Evolutionary conservation across 148 eudicot genomes (phyloP).

Genomic region (Rhododendron molle): DNA sequence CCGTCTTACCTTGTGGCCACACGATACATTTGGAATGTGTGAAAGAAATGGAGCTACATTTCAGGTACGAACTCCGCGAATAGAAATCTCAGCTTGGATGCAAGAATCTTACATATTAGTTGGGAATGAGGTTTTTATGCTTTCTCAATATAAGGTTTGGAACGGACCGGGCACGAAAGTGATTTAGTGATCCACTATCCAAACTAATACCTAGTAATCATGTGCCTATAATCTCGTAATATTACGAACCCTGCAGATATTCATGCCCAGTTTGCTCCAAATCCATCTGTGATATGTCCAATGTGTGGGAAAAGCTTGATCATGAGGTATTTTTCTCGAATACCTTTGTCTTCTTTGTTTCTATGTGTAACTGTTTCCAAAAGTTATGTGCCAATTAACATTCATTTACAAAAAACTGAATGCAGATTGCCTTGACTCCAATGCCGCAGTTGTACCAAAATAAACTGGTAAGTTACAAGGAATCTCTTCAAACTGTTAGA

Average conservation of each 20-base stretch:
- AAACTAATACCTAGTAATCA: not conserved
- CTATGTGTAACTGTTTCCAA: not conserved
- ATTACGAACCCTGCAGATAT: conserved; percentile 24
- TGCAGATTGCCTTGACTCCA: conserved; percentile 51
- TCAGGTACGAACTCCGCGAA: conserved; percentile 14
- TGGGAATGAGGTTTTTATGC: not conserved
- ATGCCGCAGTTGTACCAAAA: conserved; percentile 54
- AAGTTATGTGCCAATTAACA: not conserved
- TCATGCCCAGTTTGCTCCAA: conserved; percentile 49
- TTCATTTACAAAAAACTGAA: not conserved
- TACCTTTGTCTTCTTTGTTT: not conserved
- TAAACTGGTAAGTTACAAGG: conserved; percentile 40
- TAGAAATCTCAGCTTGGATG: not conserved
- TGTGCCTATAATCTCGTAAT: not conserved
- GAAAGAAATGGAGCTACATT: conserved; percentile 41
- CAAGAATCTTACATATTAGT: not conserved
- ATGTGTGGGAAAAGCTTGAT: conserved; percentile 40
- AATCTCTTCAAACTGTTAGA: not conserved
- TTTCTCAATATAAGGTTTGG: not conserved
- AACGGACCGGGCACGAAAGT: not conserved
- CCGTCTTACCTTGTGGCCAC: conserved; percentile 39
- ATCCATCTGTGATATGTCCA: conserved; percentile 44
- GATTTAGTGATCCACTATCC: not conserved
- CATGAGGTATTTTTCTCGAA: conserved; percentile 26
- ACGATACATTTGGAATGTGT: conserved; percentile 37